Base-by-base conservation (phyloP, 2,329 filamentous ascomycete species). In the Blumeria graminis region DNA sequence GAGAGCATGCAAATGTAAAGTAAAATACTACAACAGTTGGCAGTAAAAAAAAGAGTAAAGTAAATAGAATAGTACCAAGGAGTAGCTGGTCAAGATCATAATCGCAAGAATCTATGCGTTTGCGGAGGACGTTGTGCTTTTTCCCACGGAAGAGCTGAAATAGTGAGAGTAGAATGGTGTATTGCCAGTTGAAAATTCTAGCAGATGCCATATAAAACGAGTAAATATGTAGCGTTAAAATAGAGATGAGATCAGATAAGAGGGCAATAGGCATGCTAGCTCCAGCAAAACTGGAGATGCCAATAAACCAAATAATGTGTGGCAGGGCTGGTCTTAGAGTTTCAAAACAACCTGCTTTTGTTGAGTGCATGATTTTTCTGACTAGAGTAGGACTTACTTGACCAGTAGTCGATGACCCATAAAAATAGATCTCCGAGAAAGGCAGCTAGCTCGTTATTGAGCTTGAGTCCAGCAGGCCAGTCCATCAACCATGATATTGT, bases 381-480 rank as follows among this genome's bases (percentile, higher is more conserved):
- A 32, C 14, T 8, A 14, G 13, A 11, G 11, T 18, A 35, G 8
- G 51, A 71, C 78, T 67, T 71, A 86, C 84, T 84, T 57, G 86
- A 85, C 92, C 92, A 98, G 66, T 95, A 93, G 61, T 95, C 89
- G 61, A 98, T 96, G 52, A 98, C 92, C 92, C 92, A 98, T 2
- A 96, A 73, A 65, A 98, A 98, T 3, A 98, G 71, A 65, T 96
- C 90, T 60, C 92, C 92, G 11, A 98, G 76, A 63, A 98, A 98
- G n/a, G 79, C 77, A 1, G 89, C 92, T 41, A 98, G 74, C 68
- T 98, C 90, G 56, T 80, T 89, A 67, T 98, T 98, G 39, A 98
- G 76, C 69, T 98, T 98, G 61, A 98, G 71, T 36, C 92, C 92
- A 52, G 88, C 92, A 8, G 92, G 92, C 81, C 84, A 94, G 56